Conservation (phyloP, 2,329 filamentous ascomycete species). For the Phyllosticta citrichinensis region DNA sequence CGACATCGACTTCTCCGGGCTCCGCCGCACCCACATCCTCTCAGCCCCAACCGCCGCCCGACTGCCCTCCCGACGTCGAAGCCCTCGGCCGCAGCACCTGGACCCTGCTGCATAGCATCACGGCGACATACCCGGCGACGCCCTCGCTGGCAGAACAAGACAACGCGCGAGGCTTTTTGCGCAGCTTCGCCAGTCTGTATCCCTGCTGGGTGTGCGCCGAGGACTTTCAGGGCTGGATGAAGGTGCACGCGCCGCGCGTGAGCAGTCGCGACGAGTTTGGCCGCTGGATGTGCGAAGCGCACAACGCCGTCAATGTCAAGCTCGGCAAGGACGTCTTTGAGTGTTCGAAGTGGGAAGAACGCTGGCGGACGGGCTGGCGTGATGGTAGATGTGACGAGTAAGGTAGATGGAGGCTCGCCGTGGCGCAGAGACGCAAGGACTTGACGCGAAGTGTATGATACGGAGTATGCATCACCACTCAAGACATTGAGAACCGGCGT, state of each 20-base stretch:
- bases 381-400: slow-evolving; percentile 53
- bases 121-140: slow-evolving; percentile 68
- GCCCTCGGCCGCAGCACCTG: slow-evolving; percentile 77
- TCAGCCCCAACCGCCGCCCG: slow-evolving; percentile 35
- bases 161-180: slow-evolving; percentile 69
- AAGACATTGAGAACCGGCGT: neutral
- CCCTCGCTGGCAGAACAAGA: slow-evolving; percentile 61
- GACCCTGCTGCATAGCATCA: slow-evolving; percentile 88
- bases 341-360: slow-evolving; percentile 81
- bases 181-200: slow-evolving; percentile 75
- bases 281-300: slow-evolving; percentile 72
- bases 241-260: slow-evolving; percentile 53
- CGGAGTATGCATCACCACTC: neutral
- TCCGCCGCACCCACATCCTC: slow-evolving; percentile 21
- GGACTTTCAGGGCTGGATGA: slow-evolving; percentile 78
- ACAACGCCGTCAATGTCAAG: slow-evolving; percentile 82
- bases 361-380: slow-evolving; percentile 85
- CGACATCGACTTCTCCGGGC: slow-evolving; percentile 16
- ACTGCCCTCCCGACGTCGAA: slow-evolving; percentile 89
- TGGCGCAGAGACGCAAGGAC: neutral
- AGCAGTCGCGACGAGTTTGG: slow-evolving; percentile 59
- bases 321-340: slow-evolving; percentile 87
- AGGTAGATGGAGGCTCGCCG: slow-evolving; percentile 1
- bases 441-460: neutral
- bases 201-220: slow-evolving; percentile 94